Evolutionary conservation across 306 rosid species (phyloP), one percentile per base, ranked within the genome.

Genomic region (Adenanthera pavonina): DNA sequence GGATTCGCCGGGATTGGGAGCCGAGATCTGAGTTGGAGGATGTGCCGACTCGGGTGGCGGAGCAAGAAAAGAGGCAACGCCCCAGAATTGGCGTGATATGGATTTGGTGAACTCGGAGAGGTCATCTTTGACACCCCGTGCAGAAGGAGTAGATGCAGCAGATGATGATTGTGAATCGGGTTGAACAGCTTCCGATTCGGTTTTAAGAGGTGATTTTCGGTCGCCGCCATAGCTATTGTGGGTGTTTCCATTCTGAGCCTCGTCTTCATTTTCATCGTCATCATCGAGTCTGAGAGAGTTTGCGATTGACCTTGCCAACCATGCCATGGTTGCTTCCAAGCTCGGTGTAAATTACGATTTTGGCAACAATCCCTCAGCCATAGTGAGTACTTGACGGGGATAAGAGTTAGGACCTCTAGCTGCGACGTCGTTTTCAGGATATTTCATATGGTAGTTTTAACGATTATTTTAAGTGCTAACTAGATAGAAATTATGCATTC

Each of bases 11-110:
- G 43, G 73, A 47, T 64, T 79, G 6, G 86, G 76, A 72, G 76
- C 83, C n/a, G 89, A 49, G 83, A 54, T 67, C 76, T 57, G 82
- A 25, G 68, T 38, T 20, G 44, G 71, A 16, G 87, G 65, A 9
- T 71, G 75, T n/a, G 81, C 0, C 6, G 84, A 70, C 34, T 91
- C 93, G n/a, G 97, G 91, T 0, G 92, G 92, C 5, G 98, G 98
- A 1, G 97, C 98, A 38, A 94, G 97, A 80, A 94, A 94, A 11
- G 98, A 90, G 56, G 98, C 97, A 43, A 94, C 97, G 78, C 97
- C 98, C 98, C 95, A 92, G 41, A 94, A 83, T 68, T 94, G 94
- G 52, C 97, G 94, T 35, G 91, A 80, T 2, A 94, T 72, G 78
- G 93, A 84, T 84, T 94, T 85, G 69, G 89, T 89, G 78, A 94